phyloP scores from a whole-genome alignment of 106 monocot genomes.

The Posidonia australis region DNA sequence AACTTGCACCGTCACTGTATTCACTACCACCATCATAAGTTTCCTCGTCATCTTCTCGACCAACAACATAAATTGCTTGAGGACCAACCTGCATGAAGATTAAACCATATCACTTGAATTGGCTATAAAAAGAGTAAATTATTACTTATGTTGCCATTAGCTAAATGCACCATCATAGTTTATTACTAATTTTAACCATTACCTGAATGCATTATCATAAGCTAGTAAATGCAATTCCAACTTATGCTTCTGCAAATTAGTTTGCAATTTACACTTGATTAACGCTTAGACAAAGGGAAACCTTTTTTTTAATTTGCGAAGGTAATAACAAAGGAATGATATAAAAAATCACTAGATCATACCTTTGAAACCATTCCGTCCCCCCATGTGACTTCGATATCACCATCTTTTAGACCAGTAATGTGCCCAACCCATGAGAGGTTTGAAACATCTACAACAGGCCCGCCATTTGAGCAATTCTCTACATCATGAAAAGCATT shows the following conservation, averaged over 20 bases:
- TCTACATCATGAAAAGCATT: slow-evolving; percentile 7
- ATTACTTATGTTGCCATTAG: too few relatives aligned
- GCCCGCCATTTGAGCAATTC: slow-evolving; percentile 8
- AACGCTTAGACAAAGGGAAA: too few relatives aligned
- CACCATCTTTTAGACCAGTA: slow-evolving; percentile 74
- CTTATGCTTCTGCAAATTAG: too few relatives aligned
- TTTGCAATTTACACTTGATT: too few relatives aligned
- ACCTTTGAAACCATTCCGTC: slow-evolving; percentile 90
- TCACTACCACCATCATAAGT: slow-evolving; percentile 61
- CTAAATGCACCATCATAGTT: too few relatives aligned
- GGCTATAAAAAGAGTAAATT: not conserved
- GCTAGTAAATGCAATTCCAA: too few relatives aligned
- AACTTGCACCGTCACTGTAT: slow-evolving; percentile 57
- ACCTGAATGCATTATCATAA: too few relatives aligned
- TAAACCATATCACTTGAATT: not conserved
- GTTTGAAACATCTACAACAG: slow-evolving; percentile 18
- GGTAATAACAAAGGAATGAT: not conserved
- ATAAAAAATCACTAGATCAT: not conserved
- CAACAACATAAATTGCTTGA: slow-evolving; percentile 87
- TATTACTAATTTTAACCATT: too few relatives aligned
- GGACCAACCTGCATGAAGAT: slow-evolving; percentile 48
- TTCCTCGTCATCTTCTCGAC: slow-evolving; percentile 66
- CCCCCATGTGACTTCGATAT: slow-evolving; percentile 93
- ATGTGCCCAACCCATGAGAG: slow-evolving; percentile 96
- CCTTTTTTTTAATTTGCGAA: too few relatives aligned